Percentiles rank a stretch among this genome's conserved stretches.
Conservation (phyloP, 257 asterid genomes). For the Solanum tarapatanum region DNA sequence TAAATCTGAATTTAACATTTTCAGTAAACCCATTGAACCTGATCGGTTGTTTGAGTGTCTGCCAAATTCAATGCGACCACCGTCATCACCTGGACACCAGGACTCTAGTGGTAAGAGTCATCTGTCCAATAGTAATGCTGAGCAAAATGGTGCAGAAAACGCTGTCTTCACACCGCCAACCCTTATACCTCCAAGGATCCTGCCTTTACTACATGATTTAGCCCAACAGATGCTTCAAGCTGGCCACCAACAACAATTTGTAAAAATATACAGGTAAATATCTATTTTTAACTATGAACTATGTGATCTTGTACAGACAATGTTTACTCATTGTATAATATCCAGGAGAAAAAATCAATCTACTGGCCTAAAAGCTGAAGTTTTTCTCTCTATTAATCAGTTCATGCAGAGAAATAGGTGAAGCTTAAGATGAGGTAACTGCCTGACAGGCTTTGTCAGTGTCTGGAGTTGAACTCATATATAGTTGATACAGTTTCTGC, state of each 20-base stretch:
- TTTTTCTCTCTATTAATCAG: not conserved
- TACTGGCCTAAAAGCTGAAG: not conserved
- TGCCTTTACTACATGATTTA: slow-evolving; percentile 91
- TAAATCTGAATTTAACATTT: slow-evolving; percentile 7
- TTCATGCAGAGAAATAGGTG: not conserved
- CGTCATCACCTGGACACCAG: slow-evolving; percentile 68
- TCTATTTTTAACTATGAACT: not conserved
- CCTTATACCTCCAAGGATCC: slow-evolving; percentile 83
- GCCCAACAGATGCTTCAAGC: slow-evolving; percentile 94
- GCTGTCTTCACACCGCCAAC: slow-evolving; percentile 75
- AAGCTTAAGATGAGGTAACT: not conserved
- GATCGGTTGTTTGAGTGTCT: slow-evolving; percentile 97
- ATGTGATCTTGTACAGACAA: not conserved
- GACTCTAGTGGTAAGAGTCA: slow-evolving; percentile 47
- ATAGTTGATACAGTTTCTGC: not conserved
- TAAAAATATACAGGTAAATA: slow-evolving; percentile 67
- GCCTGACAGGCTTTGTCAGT: not conserved
- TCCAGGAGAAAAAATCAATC: not conserved
- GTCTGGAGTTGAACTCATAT: not conserved
- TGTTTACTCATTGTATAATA: not conserved
- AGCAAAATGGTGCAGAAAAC: slow-evolving; percentile 45
- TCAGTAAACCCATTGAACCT: slow-evolving; percentile 95
- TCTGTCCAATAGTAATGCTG: slow-evolving; percentile 54
- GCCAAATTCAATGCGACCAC: slow-evolving; percentile 93
- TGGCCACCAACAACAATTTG: slow-evolving; percentile 73